A percentile compares a stretch with the other conserved stretches of the same genome.
phyloP scores from a whole-genome alignment of 331 rosid genomes.

The Dryas integrifolia region DNA sequence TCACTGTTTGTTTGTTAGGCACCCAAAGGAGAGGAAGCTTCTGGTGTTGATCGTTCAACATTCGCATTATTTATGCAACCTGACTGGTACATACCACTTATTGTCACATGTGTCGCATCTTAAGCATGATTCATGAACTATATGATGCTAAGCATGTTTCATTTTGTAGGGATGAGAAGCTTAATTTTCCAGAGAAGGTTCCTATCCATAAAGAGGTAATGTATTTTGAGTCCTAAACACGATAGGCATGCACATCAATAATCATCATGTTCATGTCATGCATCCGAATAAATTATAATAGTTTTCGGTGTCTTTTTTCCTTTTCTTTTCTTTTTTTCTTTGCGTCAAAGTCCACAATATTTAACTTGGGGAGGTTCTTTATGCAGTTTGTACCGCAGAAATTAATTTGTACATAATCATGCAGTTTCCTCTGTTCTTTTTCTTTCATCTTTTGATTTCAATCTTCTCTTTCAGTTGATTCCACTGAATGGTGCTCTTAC shows the following conservation, averaged over 20 bases:
- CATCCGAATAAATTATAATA: too few relatives aligned
- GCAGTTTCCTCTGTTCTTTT: background rate
- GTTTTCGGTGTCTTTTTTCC: too few relatives aligned
- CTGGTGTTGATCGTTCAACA: constrained; percentile 78
- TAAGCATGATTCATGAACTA: background rate
- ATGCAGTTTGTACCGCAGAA: background rate
- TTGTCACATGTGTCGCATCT: background rate
- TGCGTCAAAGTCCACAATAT: too few relatives aligned
- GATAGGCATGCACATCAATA: too few relatives aligned
- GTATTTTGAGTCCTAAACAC: background rate
- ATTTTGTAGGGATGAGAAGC: constrained; percentile 76
- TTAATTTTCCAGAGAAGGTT: constrained; percentile 65
- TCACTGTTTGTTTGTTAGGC: constrained; percentile 42
- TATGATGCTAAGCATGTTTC: background rate
- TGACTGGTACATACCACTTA: constrained; percentile 58
- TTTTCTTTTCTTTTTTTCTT: too few relatives aligned
- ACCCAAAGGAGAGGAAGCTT: constrained; percentile 65
- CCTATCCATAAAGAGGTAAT: constrained; percentile 81
- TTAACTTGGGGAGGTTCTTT: too few relatives aligned
- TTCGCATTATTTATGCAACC: constrained; percentile 97
- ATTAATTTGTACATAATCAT: background rate
- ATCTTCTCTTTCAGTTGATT: constrained; percentile 35
- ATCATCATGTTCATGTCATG: too few relatives aligned
- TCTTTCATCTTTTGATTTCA: background rate
- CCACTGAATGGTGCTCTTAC: constrained; percentile 57